phyloP scores from a whole-genome alignment of 176 grass and related monocot species.

The Oropetium thomaeum region DNA sequence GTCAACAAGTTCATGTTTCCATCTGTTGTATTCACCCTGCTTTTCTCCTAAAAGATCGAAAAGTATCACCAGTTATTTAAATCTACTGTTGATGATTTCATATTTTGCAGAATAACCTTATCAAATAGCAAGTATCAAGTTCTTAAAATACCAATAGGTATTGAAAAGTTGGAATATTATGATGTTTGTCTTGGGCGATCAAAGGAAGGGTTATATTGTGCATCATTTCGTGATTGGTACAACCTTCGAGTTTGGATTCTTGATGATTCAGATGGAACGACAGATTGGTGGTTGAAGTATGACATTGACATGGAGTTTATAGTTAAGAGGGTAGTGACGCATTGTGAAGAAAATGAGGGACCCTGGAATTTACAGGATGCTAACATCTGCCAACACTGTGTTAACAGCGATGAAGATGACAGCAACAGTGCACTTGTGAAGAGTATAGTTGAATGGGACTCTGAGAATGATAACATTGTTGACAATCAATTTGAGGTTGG shows the following conservation, averaged over 20 bases:
- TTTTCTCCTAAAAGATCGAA: neutral
- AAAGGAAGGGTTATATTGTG: neutral
- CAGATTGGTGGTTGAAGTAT: conserved; percentile 3
- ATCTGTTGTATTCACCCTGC: neutral
- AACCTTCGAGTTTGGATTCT: neutral
- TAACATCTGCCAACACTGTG: neutral
- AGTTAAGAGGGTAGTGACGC: neutral
- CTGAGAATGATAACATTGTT: neutral
- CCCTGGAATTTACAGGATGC: conserved; percentile 1
- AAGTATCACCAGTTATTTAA: neutral
- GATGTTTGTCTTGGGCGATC: neutral
- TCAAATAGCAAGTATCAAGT: conserved; percentile 1
- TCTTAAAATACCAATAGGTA: neutral
- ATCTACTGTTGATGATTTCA: neutral
- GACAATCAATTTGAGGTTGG: neutral
- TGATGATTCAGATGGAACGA: neutral
- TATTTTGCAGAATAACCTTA: conserved; percentile 18
- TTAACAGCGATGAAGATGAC: neutral
- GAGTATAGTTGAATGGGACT: neutral
- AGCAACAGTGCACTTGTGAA: neutral
- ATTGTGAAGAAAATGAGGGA: neutral
- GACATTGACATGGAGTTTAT: neutral
- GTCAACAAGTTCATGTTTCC: neutral
- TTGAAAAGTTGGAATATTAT: neutral
- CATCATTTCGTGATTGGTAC: neutral